A percentile compares a stretch with the other conserved stretches of the same genome.
phyloP scores from a whole-genome alignment of 345 rosid species.

The Populus pruinosa region DNA sequence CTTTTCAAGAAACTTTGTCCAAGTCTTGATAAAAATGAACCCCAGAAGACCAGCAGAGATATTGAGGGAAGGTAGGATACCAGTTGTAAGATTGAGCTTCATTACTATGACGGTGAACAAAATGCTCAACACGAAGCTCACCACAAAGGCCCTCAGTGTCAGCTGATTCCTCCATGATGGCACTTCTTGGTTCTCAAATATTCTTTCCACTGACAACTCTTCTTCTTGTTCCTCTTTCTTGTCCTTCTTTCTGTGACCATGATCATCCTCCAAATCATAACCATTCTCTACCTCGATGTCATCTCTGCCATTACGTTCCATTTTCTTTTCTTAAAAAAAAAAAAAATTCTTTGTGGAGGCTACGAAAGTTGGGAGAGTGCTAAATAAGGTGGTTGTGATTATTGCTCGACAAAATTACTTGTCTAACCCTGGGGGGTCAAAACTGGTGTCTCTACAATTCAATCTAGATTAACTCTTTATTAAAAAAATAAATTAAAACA shows the following conservation, averaged over 20 bases:
- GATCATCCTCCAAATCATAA: not conserved
- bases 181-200: conserved; percentile 6
- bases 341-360: too few species aligned
- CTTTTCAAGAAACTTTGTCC: conserved; percentile 14
- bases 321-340: too few species aligned
- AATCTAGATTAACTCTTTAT: too few species aligned
- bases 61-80: conserved; percentile 20
- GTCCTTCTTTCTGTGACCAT: not conserved
- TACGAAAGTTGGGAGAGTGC: too few species aligned
- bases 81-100: conserved; percentile 27
- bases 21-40: conserved; percentile 19
- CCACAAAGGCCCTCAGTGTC: conserved; percentile 15
- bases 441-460: too few species aligned
- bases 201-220: not conserved
- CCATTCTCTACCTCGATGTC: not conserved
- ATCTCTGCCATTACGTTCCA: not conserved
- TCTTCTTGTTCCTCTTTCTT: not conserved
- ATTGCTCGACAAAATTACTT: too few species aligned
- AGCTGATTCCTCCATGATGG: conserved; percentile 20
- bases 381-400: too few species aligned
- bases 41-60: conserved; percentile 26
- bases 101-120: conserved; percentile 21
- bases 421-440: too few species aligned
- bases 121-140: conserved; percentile 19
- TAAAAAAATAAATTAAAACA: too few species aligned